A percentile compares a stretch with the other conserved stretches of the same genome.
Evolutionary conservation across 495 filamentous ascomycete genomes (phyloP).

Genomic region (Penicillium ochrochloron): DNA sequence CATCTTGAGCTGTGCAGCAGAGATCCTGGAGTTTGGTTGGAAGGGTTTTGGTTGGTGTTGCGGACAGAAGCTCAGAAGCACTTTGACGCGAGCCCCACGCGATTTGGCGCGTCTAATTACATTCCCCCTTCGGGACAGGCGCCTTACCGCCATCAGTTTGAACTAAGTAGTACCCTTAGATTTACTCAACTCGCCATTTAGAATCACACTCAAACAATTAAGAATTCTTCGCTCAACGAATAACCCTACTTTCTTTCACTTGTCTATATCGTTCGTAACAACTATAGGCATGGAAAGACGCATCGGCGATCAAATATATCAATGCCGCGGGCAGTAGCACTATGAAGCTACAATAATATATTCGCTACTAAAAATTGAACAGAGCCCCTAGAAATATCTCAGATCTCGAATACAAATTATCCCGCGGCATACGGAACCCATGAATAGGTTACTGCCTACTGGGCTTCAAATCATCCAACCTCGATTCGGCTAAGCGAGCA

Average conservation of each 20-base stretch:
- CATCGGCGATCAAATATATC: not conserved
- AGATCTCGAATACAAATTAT: no score
- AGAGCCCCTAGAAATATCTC: no score
- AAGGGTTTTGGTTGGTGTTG: slow-evolving; percentile 16
- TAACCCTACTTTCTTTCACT: no score
- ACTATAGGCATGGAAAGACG: not conserved
- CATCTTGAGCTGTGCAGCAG: slow-evolving; percentile 30
- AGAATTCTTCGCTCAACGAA: no score
- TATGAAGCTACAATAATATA: no score
- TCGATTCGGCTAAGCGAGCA: not conserved
- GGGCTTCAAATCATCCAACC: not conserved
- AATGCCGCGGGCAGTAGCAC: not conserved
- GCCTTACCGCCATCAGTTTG: slow-evolving; percentile 3
- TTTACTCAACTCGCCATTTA: not conserved
- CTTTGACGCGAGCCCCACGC: slow-evolving; percentile 30
- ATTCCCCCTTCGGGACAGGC: slow-evolving; percentile 32
- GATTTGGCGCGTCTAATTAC: slow-evolving; percentile 38
- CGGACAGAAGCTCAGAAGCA: slow-evolving; percentile 11
- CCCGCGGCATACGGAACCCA: no score
- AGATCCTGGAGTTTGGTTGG: slow-evolving; percentile 10
- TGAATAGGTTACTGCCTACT: not conserved
- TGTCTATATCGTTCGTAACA: no score
- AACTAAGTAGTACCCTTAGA: not conserved
- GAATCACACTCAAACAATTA: no score
- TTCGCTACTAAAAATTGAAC: no score